Conservation (phyloP, 2,329 filamentous ascomycete genomes). For the Penicillium sp. region DNA sequence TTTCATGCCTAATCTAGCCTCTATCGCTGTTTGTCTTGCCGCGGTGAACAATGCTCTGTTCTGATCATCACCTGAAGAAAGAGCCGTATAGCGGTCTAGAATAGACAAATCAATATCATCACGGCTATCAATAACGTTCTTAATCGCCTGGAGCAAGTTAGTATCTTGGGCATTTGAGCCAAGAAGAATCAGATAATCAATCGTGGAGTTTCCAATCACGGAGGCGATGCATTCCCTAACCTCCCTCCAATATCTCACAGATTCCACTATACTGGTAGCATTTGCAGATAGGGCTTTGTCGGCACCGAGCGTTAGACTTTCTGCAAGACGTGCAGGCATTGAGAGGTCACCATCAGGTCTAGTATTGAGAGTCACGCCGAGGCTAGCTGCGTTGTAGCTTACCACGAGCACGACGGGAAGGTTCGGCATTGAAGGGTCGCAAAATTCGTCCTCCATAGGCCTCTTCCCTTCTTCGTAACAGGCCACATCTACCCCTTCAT, state of each 20-base stretch:
- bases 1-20: slow-evolving; percentile 2
- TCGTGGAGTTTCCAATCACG: slow-evolving; percentile 4
- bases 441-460: neutral
- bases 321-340: neutral
- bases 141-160: neutral
- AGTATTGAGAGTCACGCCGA: slow-evolving; percentile 8
- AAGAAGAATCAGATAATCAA: slow-evolving; percentile 12
- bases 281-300: neutral
- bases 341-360: neutral
- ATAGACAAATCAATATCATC: neutral
- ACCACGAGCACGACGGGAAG: slow-evolving; percentile 4
- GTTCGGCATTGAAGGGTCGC: neutral
- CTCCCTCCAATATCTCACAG: neutral
- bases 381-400: slow-evolving; percentile 13
- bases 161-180: slow-evolving; percentile 7
- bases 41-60: neutral
- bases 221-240: slow-evolving; percentile 2
- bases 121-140: slow-evolving; percentile 1
- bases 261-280: neutral
- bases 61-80: neutral
- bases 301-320: slow-evolving; percentile 3
- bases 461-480: slow-evolving; percentile 4
- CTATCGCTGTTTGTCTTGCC: neutral
- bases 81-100: slow-evolving; percentile 1
- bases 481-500: neutral